A percentile compares a stretch with the other conserved stretches of the same genome.
Conservation (phyloP, 2,329 filamentous ascomycete genomes). For the Coleophoma eucalyptorum region DNA sequence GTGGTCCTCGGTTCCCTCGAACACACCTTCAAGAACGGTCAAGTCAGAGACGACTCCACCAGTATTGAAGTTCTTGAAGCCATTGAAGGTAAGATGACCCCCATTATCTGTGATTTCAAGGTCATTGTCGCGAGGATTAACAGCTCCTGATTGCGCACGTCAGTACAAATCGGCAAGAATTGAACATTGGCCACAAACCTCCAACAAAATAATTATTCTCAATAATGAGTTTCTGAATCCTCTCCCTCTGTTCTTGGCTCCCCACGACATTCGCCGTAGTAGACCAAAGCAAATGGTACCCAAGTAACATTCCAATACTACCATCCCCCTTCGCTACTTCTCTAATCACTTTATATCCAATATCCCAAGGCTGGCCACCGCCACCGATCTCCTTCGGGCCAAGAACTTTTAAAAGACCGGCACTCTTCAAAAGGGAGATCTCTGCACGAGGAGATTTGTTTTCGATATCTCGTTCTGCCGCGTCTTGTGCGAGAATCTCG, state of each 20-base stretch:
- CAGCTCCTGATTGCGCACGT: constrained; percentile 35
- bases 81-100: constrained; percentile 54
- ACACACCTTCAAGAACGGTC: constrained; percentile 60
- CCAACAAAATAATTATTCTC: constrained; percentile 64
- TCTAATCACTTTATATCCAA: constrained; percentile 55
- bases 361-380: constrained; percentile 47
- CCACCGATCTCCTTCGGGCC: constrained; percentile 47
- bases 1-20: constrained; percentile 53
- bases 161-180: neutral
- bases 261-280: constrained; percentile 58
- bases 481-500: constrained; percentile 44
- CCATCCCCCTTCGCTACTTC: constrained; percentile 63
- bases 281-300: constrained; percentile 63
- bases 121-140: constrained; percentile 62
- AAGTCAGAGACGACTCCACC: constrained; percentile 64
- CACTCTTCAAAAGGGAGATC: constrained; percentile 45
- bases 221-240: constrained; percentile 52
- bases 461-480: constrained; percentile 41
- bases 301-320: constrained; percentile 62
- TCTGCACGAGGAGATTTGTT: constrained; percentile 49
- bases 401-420: constrained; percentile 45
- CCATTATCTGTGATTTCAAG: constrained; percentile 51
- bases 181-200: constrained; percentile 28
- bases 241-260: constrained; percentile 54
- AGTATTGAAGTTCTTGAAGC: constrained; percentile 64